A percentile compares a stretch with the other conserved stretches of the same genome.
phyloP scores from a whole-genome alignment of 1,284 basidiomycete species.

The Apiotrichum gracile region DNA sequence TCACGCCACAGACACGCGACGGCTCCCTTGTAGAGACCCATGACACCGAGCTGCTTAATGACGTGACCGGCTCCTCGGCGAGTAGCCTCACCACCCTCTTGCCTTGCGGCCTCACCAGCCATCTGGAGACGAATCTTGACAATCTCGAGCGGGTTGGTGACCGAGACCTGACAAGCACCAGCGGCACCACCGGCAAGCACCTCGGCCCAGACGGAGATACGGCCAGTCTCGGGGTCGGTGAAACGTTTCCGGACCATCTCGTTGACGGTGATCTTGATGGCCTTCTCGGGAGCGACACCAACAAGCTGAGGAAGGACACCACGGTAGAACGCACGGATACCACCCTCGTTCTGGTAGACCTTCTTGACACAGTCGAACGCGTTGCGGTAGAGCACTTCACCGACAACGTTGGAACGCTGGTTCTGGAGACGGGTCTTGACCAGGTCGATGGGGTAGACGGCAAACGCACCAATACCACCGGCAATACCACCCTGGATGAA shows the following conservation, averaged over 20 bases:
- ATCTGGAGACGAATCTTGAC: conserved; percentile 96
- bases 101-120: conserved; percentile 76
- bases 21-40: conserved; percentile 75
- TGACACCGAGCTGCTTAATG: conserved; percentile 80
- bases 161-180: conserved; percentile 94
- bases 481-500: conserved; percentile 88
- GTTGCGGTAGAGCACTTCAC: conserved; percentile 90
- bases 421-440: conserved; percentile 90
- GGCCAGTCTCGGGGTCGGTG: conserved; percentile 90
- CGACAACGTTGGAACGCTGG: conserved; percentile 88
- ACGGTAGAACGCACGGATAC: conserved; percentile 86
- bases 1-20: conserved; percentile 52
- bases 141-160: conserved; percentile 79
- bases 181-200: conserved; percentile 85
- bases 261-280: conserved; percentile 72
- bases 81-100: conserved; percentile 60
- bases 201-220: conserved; percentile 82
- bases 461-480: conserved; percentile 61
- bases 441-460: conserved; percentile 59
- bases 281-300: conserved; percentile 95
- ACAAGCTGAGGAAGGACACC: conserved; percentile 92
- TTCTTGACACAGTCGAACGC: conserved; percentile 89
- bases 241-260: conserved; percentile 77
- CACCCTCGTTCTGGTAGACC: conserved; percentile 90
- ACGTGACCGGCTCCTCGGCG: conserved; percentile 87